These are phyloP conservation scores for Perkinsus chesapeaki DNA, from an alignment of 169 alveolate genomes.

Conservation along the genomic window DNA sequence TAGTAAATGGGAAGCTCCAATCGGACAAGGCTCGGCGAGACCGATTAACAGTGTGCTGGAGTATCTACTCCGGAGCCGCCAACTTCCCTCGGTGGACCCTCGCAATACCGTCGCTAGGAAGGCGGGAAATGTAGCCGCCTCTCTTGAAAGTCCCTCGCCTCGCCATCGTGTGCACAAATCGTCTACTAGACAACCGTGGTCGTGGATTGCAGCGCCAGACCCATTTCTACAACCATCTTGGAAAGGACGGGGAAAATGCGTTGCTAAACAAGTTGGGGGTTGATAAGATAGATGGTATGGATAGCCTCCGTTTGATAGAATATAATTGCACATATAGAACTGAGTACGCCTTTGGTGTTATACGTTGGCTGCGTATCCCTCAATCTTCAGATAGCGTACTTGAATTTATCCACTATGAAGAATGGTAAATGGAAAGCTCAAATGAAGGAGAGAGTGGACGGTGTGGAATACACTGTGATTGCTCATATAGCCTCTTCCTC, in stretches of 20 bases:
- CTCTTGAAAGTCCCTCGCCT: too few relatives aligned
- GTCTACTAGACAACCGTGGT: too few relatives aligned
- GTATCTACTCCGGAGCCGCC: background rate
- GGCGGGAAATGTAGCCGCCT: too few relatives aligned
- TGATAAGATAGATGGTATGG: too few relatives aligned
- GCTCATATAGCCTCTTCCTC: background rate
- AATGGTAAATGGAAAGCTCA: background rate
- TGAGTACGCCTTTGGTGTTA: background rate
- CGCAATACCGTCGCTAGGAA: too few relatives aligned
- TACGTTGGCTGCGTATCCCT: background rate
- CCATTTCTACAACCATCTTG: too few relatives aligned
- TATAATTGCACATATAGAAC: background rate
- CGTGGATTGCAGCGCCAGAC: too few relatives aligned
- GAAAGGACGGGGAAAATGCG: too few relatives aligned
- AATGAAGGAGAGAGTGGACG: background rate
- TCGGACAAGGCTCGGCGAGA: background rate
- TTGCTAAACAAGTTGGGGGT: too few relatives aligned
- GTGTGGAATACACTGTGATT: background rate
- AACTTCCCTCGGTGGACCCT: too few relatives aligned
- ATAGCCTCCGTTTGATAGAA: background rate
- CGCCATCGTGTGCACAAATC: too few relatives aligned
- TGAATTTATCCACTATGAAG: background rate
- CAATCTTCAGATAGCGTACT: background rate
- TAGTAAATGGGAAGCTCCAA: background rate
- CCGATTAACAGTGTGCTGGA: background rate